Percentiles rank a stretch among this genome's conserved stretches.
Conservation (phyloP, 2,329 filamentous ascomycete species). For the Alternaria gaisen region DNA sequence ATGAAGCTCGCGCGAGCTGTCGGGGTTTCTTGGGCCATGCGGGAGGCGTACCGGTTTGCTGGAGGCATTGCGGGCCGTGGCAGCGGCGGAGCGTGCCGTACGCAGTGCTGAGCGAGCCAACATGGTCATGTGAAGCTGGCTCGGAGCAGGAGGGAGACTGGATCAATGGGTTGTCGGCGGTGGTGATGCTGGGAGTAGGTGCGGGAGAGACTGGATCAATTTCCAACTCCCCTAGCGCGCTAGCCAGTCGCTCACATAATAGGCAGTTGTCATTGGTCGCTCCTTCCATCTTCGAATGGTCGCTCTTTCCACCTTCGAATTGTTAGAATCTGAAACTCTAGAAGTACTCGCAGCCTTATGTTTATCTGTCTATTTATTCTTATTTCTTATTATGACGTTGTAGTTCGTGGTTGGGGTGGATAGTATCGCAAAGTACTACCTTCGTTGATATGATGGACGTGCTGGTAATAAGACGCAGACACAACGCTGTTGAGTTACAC, state of each 20-base stretch:
- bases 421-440: no score
- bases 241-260: not conserved
- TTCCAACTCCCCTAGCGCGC: not conserved
- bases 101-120: constrained; percentile 92
- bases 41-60: constrained; percentile 57
- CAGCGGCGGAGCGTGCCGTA: constrained; percentile 84
- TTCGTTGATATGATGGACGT: no score
- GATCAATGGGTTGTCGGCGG: constrained; percentile 47
- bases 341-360: no score
- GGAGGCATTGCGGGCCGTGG: constrained; percentile 73
- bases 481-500: no score
- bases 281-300: not conserved
- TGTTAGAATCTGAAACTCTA: no score
- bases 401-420: no score
- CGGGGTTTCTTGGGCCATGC: constrained; percentile 34
- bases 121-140: constrained; percentile 70
- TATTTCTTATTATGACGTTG: no score
- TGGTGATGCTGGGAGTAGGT: constrained; percentile 32
- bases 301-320: not conserved
- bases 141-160: constrained; percentile 45
- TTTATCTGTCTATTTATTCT: no score
- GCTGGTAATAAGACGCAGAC: no score
- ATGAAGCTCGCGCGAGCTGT: constrained; percentile 41
- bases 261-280: not conserved
- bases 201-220: not conserved